A percentile compares a stretch with the other conserved stretches of the same genome.
Evolutionary conservation across 179 eudicot species (phyloP).

Genomic region (Amaranthus tricolor): DNA sequence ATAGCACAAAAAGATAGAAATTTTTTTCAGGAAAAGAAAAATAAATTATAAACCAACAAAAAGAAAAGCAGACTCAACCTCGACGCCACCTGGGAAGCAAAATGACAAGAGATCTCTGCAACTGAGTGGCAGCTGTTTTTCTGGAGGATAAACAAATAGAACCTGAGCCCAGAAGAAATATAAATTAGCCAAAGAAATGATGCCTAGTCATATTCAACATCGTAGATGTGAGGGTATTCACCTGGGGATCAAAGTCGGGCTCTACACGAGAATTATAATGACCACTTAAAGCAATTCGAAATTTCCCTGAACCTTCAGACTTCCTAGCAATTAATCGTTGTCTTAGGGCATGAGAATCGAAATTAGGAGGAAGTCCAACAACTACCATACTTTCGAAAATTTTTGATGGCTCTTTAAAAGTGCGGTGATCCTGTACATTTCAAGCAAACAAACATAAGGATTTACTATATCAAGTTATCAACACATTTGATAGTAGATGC

Average conservation of each 20-base stretch:
- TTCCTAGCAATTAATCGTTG: constrained; percentile 56
- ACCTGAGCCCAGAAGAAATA: constrained; percentile 55
- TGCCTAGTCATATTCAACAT: constrained; percentile 3
- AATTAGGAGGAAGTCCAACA: constrained; percentile 91
- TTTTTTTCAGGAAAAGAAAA: not conserved
- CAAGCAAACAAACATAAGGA: constrained; percentile 1
- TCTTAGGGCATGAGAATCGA: constrained; percentile 70
- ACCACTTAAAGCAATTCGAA: constrained; percentile 62
- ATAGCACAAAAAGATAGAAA: not conserved
- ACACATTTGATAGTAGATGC: not conserved
- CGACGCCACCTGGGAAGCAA: constrained; percentile 96
- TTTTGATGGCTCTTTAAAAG: constrained; percentile 76
- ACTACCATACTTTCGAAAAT: constrained; percentile 97
- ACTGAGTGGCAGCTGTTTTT: constrained; percentile 76
- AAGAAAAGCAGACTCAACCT: constrained; percentile 45
- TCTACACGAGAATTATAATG: constrained; percentile 66
- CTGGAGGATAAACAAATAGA: constrained; percentile 93
- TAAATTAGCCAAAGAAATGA: constrained; percentile 11
- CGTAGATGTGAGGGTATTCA: constrained; percentile 26
- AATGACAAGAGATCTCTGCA: constrained; percentile 94
- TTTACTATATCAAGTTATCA: not conserved
- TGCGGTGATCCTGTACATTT: constrained; percentile 62
- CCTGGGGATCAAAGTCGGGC: constrained; percentile 94
- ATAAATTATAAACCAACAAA: not conserved
- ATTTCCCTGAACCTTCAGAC: constrained; percentile 74